phyloP scores from a whole-genome alignment of 1,284 basidiomycete genomes.

The Ceratobasidium sp. region DNA sequence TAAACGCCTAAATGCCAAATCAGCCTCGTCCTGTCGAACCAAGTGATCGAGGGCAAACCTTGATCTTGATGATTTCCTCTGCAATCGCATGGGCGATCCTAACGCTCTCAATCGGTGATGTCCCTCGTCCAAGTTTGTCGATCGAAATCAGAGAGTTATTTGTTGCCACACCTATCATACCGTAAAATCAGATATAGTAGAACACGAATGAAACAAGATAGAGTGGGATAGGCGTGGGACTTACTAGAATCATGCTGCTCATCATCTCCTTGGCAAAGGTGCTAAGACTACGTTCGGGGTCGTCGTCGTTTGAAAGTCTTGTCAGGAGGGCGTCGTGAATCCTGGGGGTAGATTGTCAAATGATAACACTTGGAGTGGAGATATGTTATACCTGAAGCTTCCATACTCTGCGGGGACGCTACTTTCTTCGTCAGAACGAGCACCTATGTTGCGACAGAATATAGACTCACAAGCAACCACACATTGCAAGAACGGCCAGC shows the following conservation, averaged over 20 bases:
- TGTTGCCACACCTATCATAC: constrained; percentile 76
- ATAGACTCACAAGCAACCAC: constrained; percentile 76
- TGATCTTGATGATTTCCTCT: constrained; percentile 81
- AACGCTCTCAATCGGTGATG: constrained; percentile 86
- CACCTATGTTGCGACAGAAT: neutral
- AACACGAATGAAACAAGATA: constrained; percentile 19
- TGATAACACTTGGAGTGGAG: neutral
- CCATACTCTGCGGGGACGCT: constrained; percentile 90
- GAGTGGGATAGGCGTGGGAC: constrained; percentile 35
- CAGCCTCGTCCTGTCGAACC: neutral
- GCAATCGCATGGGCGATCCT: constrained; percentile 94
- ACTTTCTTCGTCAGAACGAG: neutral
- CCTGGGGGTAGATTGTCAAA: constrained; percentile 57
- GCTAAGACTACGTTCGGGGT: constrained; percentile 87
- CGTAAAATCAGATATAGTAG: too few relatives aligned
- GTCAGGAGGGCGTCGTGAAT: constrained; percentile 87
- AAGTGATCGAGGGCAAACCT: constrained; percentile 62
- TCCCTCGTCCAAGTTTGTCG: constrained; percentile 93
- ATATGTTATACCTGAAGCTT: constrained; percentile 72
- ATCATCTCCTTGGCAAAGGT: constrained; percentile 96
- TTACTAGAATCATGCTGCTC: constrained; percentile 88
- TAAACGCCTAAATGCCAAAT: constrained; percentile 70
- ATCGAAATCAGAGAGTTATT: constrained; percentile 81
- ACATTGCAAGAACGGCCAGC: constrained; percentile 86
- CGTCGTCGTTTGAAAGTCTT: constrained; percentile 92